Evolutionary conservation across 169 alveolate species (phyloP).

Genomic region (Theileria equi): DNA sequence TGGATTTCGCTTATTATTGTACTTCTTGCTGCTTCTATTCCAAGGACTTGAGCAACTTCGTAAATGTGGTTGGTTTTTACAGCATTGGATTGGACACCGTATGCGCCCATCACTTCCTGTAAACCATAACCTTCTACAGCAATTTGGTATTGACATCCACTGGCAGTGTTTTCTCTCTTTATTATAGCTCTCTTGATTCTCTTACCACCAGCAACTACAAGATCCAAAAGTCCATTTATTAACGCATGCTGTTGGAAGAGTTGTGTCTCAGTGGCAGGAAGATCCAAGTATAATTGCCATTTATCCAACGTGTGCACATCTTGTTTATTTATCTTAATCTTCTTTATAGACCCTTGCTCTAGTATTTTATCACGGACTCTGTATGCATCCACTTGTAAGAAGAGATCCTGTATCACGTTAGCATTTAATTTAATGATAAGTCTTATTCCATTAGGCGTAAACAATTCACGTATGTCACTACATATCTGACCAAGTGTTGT

Average conservation of each 20-base stretch:
- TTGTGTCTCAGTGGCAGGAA: slow-evolving; percentile 50
- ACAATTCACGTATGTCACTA: slow-evolving; percentile 86
- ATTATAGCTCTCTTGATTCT: slow-evolving; percentile 83
- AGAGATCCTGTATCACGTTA: slow-evolving; percentile 76
- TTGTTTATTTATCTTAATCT: slow-evolving; percentile 79
- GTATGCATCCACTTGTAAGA: slow-evolving; percentile 84
- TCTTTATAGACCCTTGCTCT: slow-evolving; percentile 75
- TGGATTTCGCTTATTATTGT: slow-evolving; percentile 91
- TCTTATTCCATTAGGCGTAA: slow-evolving; percentile 86
- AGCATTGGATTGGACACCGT: slow-evolving; percentile 86
- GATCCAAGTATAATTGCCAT: slow-evolving; percentile 68
- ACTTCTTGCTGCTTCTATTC: slow-evolving; percentile 96
- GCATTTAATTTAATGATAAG: slow-evolving; percentile 84
- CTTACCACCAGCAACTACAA: slow-evolving; percentile 75
- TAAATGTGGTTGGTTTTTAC: slow-evolving; percentile 90
- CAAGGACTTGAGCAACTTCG: slow-evolving; percentile 90
- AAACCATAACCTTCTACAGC: slow-evolving; percentile 93
- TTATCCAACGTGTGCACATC: slow-evolving; percentile 64
- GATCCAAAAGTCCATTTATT: slow-evolving; percentile 62
- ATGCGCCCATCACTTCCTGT: slow-evolving; percentile 88
- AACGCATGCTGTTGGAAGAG: slow-evolving; percentile 79
- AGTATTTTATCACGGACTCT: slow-evolving; percentile 79
- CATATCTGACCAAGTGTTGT: slow-evolving; percentile 82
- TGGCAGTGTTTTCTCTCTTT: slow-evolving; percentile 78
- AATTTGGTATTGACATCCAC: slow-evolving; percentile 72